A percentile compares a stretch with the other conserved stretches of the same genome.
Evolutionary conservation across 176 grass and related monocot species (phyloP).

Genomic region (Otatea glauca): DNA sequence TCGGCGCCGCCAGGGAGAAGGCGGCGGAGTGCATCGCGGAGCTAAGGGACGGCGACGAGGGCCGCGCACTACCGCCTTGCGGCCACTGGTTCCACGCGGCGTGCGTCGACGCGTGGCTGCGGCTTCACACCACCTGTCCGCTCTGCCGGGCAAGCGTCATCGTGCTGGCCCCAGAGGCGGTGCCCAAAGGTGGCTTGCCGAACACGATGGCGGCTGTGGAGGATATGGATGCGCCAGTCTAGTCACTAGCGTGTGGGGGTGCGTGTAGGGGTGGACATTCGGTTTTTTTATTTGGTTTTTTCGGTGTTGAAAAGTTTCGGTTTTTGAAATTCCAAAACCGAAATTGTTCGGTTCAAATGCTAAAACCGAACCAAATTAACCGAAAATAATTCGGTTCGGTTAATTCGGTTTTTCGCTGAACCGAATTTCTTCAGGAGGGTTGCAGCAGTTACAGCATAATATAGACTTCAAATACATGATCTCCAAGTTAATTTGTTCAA

Average conservation of each 20-base stretch:
- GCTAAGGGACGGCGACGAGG: conserved; percentile 54
- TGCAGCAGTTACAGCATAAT: too few species aligned
- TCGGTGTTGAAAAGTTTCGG: too few species aligned
- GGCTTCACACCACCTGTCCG: conserved; percentile 55
- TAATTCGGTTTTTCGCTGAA: too few species aligned
- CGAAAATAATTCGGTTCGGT: too few species aligned
- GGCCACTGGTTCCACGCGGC: conserved; percentile 60
- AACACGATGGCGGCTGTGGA: conserved; percentile 25
- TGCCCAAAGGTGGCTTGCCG: conserved; percentile 11
- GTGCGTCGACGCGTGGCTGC: conserved; percentile 64
- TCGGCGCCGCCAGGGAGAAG: neutral
- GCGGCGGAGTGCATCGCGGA: conserved; percentile 54
- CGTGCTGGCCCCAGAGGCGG: neutral
- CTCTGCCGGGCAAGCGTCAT: conserved; percentile 56
- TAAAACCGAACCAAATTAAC: too few species aligned
- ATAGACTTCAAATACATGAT: too few species aligned
- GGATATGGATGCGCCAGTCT: conserved; percentile 29
- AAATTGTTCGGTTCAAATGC: too few species aligned
- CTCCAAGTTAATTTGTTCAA: too few species aligned
- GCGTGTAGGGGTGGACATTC: too few species aligned
- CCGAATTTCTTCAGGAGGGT: too few species aligned
- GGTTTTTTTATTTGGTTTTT: too few species aligned
- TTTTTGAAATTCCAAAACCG: too few species aligned
- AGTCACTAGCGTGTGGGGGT: neutral
- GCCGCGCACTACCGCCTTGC: conserved; percentile 56